phyloP scores from a whole-genome alignment of 371 early-diverging fungal species.

The Mortierella sp. region DNA sequence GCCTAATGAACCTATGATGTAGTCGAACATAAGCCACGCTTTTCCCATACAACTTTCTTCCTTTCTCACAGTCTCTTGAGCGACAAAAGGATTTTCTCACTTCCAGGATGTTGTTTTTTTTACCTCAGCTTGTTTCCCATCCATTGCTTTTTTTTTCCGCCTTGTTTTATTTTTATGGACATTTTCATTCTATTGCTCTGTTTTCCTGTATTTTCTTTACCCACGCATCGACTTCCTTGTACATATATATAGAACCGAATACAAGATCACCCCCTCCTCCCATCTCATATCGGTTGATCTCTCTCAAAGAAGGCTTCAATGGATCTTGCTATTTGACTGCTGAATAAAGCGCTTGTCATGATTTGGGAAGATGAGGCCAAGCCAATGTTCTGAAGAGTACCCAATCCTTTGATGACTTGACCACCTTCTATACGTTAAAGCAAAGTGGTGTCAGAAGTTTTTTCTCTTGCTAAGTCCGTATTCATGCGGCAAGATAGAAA shows the following conservation, averaged over 20 bases:
- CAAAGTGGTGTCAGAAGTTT: not conserved
- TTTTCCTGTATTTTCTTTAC: not conserved
- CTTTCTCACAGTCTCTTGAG: not conserved
- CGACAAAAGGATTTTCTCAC: too few species aligned
- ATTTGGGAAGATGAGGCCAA: constrained; percentile 16
- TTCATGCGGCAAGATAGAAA: too few species aligned
- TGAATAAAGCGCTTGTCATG: constrained; percentile 6
- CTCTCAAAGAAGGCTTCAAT: constrained; percentile 33
- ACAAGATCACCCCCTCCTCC: too few species aligned
- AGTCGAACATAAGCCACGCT: too few species aligned
- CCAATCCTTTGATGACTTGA: constrained; percentile 2
- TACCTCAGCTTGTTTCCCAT: too few species aligned
- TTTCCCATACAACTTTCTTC: not conserved
- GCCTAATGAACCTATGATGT: constrained; percentile 19
- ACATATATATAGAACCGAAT: not conserved
- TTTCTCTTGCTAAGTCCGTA: too few species aligned
- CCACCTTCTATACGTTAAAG: constrained; percentile 4
- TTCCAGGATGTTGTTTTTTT: too few species aligned
- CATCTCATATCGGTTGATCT: constrained; percentile 16
- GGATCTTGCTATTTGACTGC: not conserved
- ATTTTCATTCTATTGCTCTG: too few species aligned
- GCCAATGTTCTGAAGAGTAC: constrained; percentile 22
- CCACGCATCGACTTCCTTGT: too few species aligned
- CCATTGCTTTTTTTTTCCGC: too few species aligned
- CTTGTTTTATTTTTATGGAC: too few species aligned